Evolutionary conservation across 345 rosid species (phyloP).

Genomic region (Draba incana): DNA sequence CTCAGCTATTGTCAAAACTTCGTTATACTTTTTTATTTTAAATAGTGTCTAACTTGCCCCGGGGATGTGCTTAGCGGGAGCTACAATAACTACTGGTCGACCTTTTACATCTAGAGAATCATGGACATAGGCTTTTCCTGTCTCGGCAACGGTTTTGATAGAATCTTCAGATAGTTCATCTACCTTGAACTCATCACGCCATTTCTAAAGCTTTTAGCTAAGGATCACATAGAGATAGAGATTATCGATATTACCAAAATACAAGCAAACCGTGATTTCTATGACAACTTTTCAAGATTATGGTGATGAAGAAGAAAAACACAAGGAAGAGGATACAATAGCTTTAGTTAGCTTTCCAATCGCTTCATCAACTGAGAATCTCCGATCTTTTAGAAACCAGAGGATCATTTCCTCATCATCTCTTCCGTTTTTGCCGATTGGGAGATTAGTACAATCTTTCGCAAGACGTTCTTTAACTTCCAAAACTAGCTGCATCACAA

Average conservation of each 20-base stretch:
- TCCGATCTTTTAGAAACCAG: conserved; percentile 83
- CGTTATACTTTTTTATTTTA: not conserved
- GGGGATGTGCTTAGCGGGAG: conserved; percentile 80
- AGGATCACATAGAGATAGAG: conserved; percentile 19
- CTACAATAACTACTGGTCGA: conserved; percentile 84
- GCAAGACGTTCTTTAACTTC: conserved; percentile 77
- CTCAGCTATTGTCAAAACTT: not conserved
- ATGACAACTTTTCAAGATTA: conserved; percentile 3
- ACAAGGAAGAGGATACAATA: conserved; percentile 65
- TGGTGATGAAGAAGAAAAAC: not conserved
- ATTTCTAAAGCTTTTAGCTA: conserved; percentile 54
- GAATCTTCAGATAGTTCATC: conserved; percentile 70
- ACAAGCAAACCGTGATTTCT: not conserved
- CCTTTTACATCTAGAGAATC: conserved; percentile 63
- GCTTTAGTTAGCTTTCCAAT: conserved; percentile 66
- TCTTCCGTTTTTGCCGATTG: conserved; percentile 82
- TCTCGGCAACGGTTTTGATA: conserved; percentile 54
- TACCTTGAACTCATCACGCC: conserved; percentile 81
- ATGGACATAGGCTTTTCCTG: conserved; percentile 85
- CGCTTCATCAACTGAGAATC: conserved; percentile 68
- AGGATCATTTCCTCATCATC: conserved; percentile 93
- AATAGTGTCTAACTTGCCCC: conserved; percentile 53
- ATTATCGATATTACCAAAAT: conserved; percentile 11
- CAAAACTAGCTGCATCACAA: conserved; percentile 63
- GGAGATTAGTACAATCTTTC: conserved; percentile 61